Base-by-base conservation (phyloP, 2,329 filamentous ascomycete species). In the Ramularia collo-cygni region DNA sequence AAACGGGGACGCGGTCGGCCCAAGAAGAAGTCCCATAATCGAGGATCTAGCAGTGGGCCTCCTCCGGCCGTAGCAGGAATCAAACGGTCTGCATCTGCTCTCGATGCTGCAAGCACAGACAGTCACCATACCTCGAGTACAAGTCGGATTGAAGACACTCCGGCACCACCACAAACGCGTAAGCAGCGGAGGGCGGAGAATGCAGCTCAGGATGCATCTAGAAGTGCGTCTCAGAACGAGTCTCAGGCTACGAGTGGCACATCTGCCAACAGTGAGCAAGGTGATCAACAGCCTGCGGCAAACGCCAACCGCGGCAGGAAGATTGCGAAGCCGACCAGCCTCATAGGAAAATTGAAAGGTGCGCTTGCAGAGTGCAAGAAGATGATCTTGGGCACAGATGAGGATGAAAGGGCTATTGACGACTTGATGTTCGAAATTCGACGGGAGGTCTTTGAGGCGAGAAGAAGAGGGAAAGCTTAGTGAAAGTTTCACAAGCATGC, bases 361-460 rank as follows among this genome's bases (percentile, higher is more conserved):
- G 68, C 83, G 0, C 61, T 92, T 16, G 68, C 70, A 14, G 72
- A 78, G 47, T 68, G 88, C 42, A 74, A 72, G 38, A 66, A 64
- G 18, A 69, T 79, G 15, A 68, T 74, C 12, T 63, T 93, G 29
- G 77, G 77, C 12, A 71, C 76, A 8, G 69, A 75, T 8, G 79
- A 85, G 45, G 76, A 87, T 36, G 76, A 87, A 38, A 73, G 79
- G 43, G 72, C 81, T 57, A 72, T 92, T 50, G 85, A 92, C 56
- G 82, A 89, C 57, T 66, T 86, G 53, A 71, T 92, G 57, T 85
- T 89, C 67, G 83, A 90, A 59, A 77, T 90, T 49, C 81, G 84
- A 60, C 72, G 76, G 47, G 79, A 83, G 59, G 71, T 89, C 37
- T 84, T 83, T 59, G 77, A 81, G 40, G 85, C 85, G 12, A 79